These are phyloP conservation scores for Cercospora nicotianae DNA, from an alignment of 2,329 filamentous ascomycete genomes.

Conservation along the genomic window DNA sequence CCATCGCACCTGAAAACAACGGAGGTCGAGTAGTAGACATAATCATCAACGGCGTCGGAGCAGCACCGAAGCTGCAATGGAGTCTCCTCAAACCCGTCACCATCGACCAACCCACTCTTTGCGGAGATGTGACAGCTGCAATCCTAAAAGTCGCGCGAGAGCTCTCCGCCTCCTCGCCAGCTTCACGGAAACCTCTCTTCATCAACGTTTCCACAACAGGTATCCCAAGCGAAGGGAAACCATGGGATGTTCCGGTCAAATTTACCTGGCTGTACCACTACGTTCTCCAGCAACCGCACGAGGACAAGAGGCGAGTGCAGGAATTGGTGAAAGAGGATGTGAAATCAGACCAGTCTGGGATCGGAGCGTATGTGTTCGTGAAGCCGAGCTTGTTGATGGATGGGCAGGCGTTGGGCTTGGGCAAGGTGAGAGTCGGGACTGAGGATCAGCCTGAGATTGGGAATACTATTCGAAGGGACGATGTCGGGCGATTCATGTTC, in stretches of 20 bases:
- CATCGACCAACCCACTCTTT: conserved; percentile 40
- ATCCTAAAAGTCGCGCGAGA: conserved; percentile 37
- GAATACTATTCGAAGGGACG: conserved; percentile 41
- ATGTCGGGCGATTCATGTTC: conserved; percentile 46
- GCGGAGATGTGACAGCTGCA: conserved; percentile 36
- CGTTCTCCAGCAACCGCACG: conserved; percentile 40
- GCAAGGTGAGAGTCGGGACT: conserved; percentile 37
- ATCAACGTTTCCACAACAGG: conserved; percentile 44
- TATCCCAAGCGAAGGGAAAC: conserved; percentile 27
- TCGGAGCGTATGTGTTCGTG: conserved; percentile 39
- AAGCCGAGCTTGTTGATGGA: conserved; percentile 43
- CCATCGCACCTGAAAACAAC: conserved; percentile 34
- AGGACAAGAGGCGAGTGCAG: conserved; percentile 44
- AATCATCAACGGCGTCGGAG: conserved; percentile 52
- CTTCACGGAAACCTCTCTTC: conserved; percentile 33
- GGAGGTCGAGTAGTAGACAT: conserved; percentile 40
- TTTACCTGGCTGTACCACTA: conserved; percentile 41
- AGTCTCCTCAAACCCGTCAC: conserved; percentile 35
- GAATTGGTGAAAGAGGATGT: conserved; percentile 32
- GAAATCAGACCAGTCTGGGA: conserved; percentile 25
- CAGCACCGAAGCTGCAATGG: conserved; percentile 34
- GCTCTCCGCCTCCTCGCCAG: conserved; percentile 12
- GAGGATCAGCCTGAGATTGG: conserved; percentile 41
- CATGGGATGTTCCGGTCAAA: conserved; percentile 41
- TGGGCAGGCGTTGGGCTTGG: conserved; percentile 32